Base-by-base conservation (phyloP, 1,139 yeast genomes). In the Diutina scorzettiae region DNA sequence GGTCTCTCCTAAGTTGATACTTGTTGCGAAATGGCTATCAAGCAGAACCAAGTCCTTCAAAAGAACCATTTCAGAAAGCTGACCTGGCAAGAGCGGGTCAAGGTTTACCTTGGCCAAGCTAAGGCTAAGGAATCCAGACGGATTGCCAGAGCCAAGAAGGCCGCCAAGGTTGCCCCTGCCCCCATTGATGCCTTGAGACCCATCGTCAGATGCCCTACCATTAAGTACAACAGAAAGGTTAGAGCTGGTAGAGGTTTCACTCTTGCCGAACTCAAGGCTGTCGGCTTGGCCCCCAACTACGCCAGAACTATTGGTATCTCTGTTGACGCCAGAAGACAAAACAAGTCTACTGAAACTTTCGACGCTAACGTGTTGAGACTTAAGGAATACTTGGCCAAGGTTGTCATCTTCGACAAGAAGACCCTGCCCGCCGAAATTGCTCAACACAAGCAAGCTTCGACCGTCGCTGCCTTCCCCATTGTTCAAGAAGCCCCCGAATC, bases 161-260 rank as follows among this genome's bases (percentile, higher is more conserved):
- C 96, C 59, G 95, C 96, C 63, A 75, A 75, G 69, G 74, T 82
- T 63, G 97, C 98, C 62, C 98, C 98, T 73, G 89, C 84, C 68
- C 98, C 98, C 60, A 76, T 91, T 67, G 98, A 91, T 69, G 70
- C 81, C 56, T 79, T 91, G 68, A 85, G 97, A 78, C 98, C 98
- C 60, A 76, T 87, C 61, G 97, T 91, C 62, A 86, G 97, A 78
- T 93, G 94, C 64, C 97, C 97, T 73, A 89, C 98, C 59, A 73
- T 86, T 77, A 85, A 78, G 75, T 91, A 91, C 89, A 91, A 91
- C 95, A 86, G 96, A 81, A 91, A 89, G 76, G 87, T 89, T 59
- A 87, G 98, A 80, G 95, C 96, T 63, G 98, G 98, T 73, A 89
- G 94, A 76, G 98, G 98, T 69, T 91, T 91, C 86, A 78, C 97